Percentiles rank a stretch among this genome's conserved stretches.
These are phyloP conservation scores for Bombardia bombarda DNA, from an alignment of 495 filamentous ascomycete genomes.

Conservation along the genomic window DNA sequence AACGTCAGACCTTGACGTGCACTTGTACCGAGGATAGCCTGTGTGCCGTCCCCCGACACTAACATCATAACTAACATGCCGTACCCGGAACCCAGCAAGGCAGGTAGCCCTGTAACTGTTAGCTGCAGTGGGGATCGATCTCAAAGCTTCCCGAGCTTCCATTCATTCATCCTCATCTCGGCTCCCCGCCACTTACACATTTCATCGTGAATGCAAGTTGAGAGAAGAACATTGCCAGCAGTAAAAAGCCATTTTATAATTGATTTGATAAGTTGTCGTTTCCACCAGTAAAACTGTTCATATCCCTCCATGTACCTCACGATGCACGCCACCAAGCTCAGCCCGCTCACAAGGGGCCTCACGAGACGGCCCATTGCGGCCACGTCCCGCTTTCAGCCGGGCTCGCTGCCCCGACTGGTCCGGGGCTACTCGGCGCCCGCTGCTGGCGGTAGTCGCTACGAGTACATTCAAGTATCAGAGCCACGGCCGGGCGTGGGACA, in stretches of 20 bases:
- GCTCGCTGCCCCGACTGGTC: conserved; percentile 38
- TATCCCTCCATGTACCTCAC: background rate
- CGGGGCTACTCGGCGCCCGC: conserved; percentile 30
- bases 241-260: too few relatives aligned
- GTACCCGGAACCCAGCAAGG: too few relatives aligned
- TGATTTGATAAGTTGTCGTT: too few relatives aligned
- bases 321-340: background rate
- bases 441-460: conserved; percentile 48
- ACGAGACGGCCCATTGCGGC: conserved; percentile 43
- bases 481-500: conserved; percentile 85
- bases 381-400: conserved; percentile 46
- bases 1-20: background rate
- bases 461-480: conserved; percentile 69
- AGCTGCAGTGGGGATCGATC: background rate
- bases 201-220: too few relatives aligned
- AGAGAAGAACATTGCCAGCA: too few relatives aligned
- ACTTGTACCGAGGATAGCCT: conserved; percentile 23
- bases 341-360: background rate
- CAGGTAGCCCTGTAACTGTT: too few relatives aligned
- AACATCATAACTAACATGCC: too few relatives aligned
- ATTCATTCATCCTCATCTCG: background rate
- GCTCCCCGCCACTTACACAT: background rate
- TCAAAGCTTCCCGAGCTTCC: background rate
- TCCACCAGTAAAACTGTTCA: too few relatives aligned
- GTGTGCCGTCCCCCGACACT: too few relatives aligned